Evolutionary conservation across 768 basidiomycete genomes (phyloP).

Genomic region (Auricularia sp.): DNA sequence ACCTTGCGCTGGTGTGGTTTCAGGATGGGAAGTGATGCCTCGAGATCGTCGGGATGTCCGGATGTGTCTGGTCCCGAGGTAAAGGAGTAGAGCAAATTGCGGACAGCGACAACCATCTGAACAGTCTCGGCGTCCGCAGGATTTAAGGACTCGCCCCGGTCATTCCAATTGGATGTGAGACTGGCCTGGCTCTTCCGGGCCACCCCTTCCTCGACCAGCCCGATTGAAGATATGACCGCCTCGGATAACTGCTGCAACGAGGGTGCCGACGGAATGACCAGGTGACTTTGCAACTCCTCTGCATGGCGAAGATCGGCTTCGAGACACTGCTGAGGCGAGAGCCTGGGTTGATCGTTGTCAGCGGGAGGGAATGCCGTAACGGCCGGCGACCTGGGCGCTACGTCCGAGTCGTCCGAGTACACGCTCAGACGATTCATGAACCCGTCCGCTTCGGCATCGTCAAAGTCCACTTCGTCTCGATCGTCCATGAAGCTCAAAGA

Average conservation of each 20-base stretch:
- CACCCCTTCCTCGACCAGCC: background rate
- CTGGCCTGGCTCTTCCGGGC: background rate
- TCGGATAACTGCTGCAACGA: background rate
- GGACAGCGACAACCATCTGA: background rate
- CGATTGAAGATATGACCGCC: background rate
- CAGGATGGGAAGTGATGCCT: constrained; percentile 21
- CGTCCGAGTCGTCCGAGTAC: constrained; percentile 73
- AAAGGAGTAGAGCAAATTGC: background rate
- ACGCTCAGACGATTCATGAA: constrained; percentile 42
- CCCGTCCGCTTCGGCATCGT: background rate
- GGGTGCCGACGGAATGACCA: background rate
- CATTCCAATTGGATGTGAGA: background rate
- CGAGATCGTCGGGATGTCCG: background rate
- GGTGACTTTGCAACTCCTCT: background rate
- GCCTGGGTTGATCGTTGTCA: background rate
- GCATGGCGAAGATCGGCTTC: background rate
- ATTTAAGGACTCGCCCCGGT: background rate
- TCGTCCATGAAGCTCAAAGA: background rate
- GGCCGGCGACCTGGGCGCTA: constrained; percentile 39
- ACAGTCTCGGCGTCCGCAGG: background rate
- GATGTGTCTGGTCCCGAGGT: background rate
- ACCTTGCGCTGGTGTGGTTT: constrained; percentile 80
- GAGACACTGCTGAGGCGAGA: background rate
- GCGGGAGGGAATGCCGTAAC: background rate
- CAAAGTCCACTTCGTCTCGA: background rate